Percentiles rank a stretch among this genome's conserved stretches.
phyloP scores from a whole-genome alignment of 2,329 filamentous ascomycete species.

The Stagonosporopsis cucurbitacearum region DNA sequence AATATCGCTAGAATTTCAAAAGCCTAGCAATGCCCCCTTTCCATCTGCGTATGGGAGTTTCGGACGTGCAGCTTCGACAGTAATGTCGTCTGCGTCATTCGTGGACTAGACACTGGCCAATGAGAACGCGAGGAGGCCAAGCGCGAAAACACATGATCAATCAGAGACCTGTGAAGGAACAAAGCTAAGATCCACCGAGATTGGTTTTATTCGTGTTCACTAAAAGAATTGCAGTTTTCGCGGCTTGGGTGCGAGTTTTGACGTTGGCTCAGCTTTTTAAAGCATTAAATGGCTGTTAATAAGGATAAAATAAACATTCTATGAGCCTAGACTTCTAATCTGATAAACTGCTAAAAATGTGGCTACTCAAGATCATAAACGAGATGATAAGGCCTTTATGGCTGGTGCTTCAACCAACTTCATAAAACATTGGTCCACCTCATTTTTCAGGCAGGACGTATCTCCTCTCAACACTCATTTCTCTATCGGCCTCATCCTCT shows the following conservation, averaged over 20 bases:
- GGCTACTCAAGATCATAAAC: not conserved
- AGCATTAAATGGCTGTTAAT: not conserved
- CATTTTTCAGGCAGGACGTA: conserved; percentile 55
- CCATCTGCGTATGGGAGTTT: not conserved
- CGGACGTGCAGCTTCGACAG: conserved; percentile 1
- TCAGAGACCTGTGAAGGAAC: not conserved
- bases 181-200: too few species aligned
- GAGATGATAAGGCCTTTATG: not conserved
- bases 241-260: not conserved
- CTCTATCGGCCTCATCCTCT: conserved; percentile 54
- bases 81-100: conserved; percentile 15
- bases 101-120: not conserved
- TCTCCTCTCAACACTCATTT: conserved; percentile 58
- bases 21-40: not conserved
- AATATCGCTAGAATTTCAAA: not conserved
- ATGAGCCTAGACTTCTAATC: not conserved
- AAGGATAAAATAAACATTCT: not conserved
- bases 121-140: conserved; percentile 8
- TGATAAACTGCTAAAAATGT: not conserved
- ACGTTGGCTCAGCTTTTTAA: not conserved
- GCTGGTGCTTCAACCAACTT: not conserved
- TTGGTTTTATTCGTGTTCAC: too few species aligned
- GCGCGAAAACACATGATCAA: conserved; percentile 13
- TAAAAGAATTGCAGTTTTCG: too few species aligned
- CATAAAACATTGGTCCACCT: not conserved